Percentiles rank a stretch among this genome's conserved stretches.
These are phyloP conservation scores for Xylariaceae sp. DNA, from an alignment of 2,329 filamentous ascomycete species.

Conservation along the genomic window DNA sequence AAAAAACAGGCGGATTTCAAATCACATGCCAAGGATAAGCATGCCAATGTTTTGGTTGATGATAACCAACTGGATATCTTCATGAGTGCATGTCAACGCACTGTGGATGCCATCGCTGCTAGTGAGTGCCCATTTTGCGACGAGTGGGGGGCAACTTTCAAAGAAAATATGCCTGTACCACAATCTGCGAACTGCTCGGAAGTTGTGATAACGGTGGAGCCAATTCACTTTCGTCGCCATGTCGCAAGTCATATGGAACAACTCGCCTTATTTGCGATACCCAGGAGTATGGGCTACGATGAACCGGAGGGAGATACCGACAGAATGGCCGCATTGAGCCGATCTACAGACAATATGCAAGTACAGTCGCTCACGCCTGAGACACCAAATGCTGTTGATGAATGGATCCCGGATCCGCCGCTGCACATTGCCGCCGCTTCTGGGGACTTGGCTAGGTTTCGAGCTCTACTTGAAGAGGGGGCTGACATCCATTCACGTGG, in stretches of 20 bases:
- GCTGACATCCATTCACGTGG: background rate
- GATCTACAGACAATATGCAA: background rate
- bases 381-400: background rate
- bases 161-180: background rate
- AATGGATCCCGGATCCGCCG: background rate
- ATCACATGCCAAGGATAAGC: background rate
- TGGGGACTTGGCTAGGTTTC: background rate
- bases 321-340: background rate
- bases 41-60: background rate
- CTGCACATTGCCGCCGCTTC: background rate
- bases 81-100: background rate
- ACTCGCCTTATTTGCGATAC: conserved; percentile 7
- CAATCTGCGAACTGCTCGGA: background rate
- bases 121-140: conserved; percentile 10
- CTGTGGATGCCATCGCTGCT: background rate
- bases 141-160: background rate
- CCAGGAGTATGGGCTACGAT: background rate
- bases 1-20: background rate
- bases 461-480: background rate
- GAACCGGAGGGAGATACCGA: background rate
- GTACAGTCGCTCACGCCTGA: too few relatives aligned
- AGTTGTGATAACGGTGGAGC: background rate
- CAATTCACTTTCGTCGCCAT: background rate
- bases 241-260: conserved; percentile 11
- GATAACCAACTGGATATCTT: background rate